Evolutionary conservation across 2,329 filamentous ascomycete genomes (phyloP).

Genomic region (Alternaria hordeiaustralica): DNA sequence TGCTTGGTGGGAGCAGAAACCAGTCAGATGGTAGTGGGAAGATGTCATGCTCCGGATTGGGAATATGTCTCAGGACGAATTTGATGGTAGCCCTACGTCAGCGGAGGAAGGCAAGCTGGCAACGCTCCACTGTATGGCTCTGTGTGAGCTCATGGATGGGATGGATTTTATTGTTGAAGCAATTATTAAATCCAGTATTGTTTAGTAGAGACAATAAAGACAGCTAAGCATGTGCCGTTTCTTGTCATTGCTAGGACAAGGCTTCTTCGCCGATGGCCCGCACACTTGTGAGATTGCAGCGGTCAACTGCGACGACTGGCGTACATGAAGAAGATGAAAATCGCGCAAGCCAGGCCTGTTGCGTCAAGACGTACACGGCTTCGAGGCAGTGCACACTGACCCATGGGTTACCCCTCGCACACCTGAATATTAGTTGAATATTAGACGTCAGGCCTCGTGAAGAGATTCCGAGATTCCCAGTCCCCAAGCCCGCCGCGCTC

Average conservation of each 20-base stretch:
- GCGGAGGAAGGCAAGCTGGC: not conserved
- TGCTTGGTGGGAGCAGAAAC: not conserved
- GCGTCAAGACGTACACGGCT: constrained; percentile 12
- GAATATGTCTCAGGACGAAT: not conserved
- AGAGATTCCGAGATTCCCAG: not conserved
- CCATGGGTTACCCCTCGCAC: constrained; percentile 14
- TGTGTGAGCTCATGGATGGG: not conserved
- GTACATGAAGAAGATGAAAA: constrained; percentile 15
- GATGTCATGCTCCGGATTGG: not conserved
- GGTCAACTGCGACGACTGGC: constrained; percentile 16
- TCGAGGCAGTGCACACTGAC: constrained; percentile 13
- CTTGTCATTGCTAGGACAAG: not conserved
- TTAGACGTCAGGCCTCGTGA: constrained; percentile 1
- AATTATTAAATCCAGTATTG: no score
- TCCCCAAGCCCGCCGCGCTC: constrained; percentile 1
- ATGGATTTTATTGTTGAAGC: no score
- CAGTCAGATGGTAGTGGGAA: not conserved
- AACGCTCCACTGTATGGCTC: not conserved
- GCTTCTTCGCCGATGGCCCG: not conserved
- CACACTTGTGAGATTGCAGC: constrained; percentile 3
- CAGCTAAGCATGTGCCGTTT: constrained; percentile 1
- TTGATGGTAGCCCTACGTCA: not conserved
- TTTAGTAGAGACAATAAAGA: not conserved
- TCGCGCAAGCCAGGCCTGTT: constrained; percentile 17
- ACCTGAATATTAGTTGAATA: constrained; percentile 12